These are phyloP conservation scores for Pseudocercospora fijiensis DNA, from an alignment of 2,329 filamentous ascomycete genomes.

Conservation along the genomic window DNA sequence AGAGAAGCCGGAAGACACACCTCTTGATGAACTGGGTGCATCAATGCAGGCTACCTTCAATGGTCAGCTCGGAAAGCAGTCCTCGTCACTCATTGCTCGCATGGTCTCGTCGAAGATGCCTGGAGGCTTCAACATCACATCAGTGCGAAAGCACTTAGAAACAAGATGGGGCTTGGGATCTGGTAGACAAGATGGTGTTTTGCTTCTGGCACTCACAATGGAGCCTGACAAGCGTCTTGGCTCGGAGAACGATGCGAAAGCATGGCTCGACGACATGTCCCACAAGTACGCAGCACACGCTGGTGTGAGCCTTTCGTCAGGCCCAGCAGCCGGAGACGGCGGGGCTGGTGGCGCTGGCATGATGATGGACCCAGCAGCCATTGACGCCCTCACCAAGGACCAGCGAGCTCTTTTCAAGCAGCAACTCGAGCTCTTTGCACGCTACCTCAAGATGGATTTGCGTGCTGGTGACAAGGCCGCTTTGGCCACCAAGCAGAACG, in stretches of 20 bases:
- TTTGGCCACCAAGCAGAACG: conserved; percentile 78
- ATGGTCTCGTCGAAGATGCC: conserved; percentile 99
- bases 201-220: conserved; percentile 86
- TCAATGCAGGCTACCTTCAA: conserved; percentile 99
- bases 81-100: conserved; percentile 85
- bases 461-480: conserved; percentile 94
- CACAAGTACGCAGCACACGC: conserved; percentile 85
- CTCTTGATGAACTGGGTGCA: conserved; percentile 89
- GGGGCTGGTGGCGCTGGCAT: conserved; percentile 76
- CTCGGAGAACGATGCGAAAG: conserved; percentile 87
- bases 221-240: conserved; percentile 86
- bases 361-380: conserved; percentile 99
- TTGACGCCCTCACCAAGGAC: conserved; percentile 96
- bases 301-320: conserved; percentile 79
- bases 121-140: conserved; percentile 97
- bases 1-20: conserved; percentile 97
- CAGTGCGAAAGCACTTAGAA: conserved; percentile 91
- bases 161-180: conserved; percentile 84
- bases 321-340: conserved; percentile 67
- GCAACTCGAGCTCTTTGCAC: conserved; percentile 89
- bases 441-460: conserved; percentile 96
- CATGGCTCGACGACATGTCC: conserved; percentile 81
- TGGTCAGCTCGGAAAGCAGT: conserved; percentile 95
- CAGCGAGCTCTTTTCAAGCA: conserved; percentile 97
- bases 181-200: conserved; percentile 85